Evolutionary conservation across 2,329 filamentous ascomycete genomes (phyloP), one percentile per base, ranked within the genome.

Genomic region (Arthrinium phaeospermum): DNA sequence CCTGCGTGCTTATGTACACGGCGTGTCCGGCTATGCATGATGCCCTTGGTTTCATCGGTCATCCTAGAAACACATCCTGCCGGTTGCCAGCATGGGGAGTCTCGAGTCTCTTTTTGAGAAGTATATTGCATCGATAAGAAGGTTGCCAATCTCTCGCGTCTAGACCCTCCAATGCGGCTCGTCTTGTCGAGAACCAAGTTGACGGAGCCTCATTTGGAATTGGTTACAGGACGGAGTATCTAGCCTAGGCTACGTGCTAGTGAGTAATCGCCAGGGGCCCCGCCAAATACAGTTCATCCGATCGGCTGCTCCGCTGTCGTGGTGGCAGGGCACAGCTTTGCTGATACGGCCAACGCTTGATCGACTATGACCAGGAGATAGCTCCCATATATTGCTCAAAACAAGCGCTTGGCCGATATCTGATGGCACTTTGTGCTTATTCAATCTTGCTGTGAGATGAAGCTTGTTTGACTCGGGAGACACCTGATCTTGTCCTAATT

Each of bases 211-310:
- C 57, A 64, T 64, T 64, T 64, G 57, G 34, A 64, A 64, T 41
- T 14, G 16, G 10, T 30, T n/a, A n/a, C 34, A 64, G 19, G 5
- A 24, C 12, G 47, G 8, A 34, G 27, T 14, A 51, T 27, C 51
- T 13, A 41, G 57, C 34, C 19, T 41, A 61, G 16, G 22, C 19
- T 5, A 41, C 22, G 19, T 61, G 30, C 19, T 37, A 61, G 30
- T 37, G 30, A 61, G 53, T 41, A n/a, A 22, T 22, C 8, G 30
- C 19, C 10, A 24, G 34, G 10, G 24, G 57, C 57, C 57, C 57
- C 57, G 57, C 57, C 57, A 14, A 64, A 64, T 64, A 64, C 57
- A 41, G 57, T 64, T 64, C 57, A 64, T 64, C 57, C 57, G 30
- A 64, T 64, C 57, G 57, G 16, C 57, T 4, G 34, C 57, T 64